Conservation (phyloP, 805 yeast species). For the Schizosaccharomyces japonicus region DNA sequence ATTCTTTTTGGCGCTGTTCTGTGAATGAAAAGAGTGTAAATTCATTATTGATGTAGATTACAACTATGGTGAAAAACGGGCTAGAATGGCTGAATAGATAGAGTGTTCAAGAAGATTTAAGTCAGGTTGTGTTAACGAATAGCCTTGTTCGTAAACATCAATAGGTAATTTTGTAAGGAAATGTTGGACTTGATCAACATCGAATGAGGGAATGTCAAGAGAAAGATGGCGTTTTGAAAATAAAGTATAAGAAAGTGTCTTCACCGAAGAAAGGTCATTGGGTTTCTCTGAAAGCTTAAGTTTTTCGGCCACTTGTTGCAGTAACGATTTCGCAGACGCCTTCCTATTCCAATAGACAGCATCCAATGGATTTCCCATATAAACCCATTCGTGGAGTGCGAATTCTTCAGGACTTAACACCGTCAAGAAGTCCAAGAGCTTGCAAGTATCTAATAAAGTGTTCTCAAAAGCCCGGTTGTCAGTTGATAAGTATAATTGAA, state of each 20-base stretch:
- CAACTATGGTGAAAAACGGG: too few relatives aligned
- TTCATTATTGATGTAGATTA: too few relatives aligned
- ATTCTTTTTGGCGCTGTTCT: too few relatives aligned
- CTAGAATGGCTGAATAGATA: constrained; percentile 30
- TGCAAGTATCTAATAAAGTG: constrained; percentile 37
- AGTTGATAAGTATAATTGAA: constrained; percentile 33
- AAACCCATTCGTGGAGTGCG: constrained; percentile 63
- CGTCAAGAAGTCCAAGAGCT: constrained; percentile 52
- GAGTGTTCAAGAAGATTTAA: constrained; percentile 29
- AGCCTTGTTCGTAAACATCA: constrained; percentile 40
- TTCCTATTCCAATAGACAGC: constrained; percentile 19
- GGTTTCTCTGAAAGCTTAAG: too few relatives aligned
- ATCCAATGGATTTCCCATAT: constrained; percentile 43
- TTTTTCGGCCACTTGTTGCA: background rate
- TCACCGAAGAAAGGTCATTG: background rate
- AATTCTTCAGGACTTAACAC: constrained; percentile 53
- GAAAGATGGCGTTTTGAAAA: background rate
- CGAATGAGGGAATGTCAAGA: background rate
- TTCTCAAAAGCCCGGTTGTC: constrained; percentile 18
- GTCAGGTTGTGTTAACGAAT: constrained; percentile 26
- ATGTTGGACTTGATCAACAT: background rate
- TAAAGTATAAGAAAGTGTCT: background rate
- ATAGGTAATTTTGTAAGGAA: background rate
- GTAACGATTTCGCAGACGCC: background rate
- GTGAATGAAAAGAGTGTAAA: too few relatives aligned